A percentile compares a stretch with the other conserved stretches of the same genome.
These are phyloP conservation scores for Solanum aculeatissimum DNA, from an alignment of 305 asterid species.

Conservation along the genomic window DNA sequence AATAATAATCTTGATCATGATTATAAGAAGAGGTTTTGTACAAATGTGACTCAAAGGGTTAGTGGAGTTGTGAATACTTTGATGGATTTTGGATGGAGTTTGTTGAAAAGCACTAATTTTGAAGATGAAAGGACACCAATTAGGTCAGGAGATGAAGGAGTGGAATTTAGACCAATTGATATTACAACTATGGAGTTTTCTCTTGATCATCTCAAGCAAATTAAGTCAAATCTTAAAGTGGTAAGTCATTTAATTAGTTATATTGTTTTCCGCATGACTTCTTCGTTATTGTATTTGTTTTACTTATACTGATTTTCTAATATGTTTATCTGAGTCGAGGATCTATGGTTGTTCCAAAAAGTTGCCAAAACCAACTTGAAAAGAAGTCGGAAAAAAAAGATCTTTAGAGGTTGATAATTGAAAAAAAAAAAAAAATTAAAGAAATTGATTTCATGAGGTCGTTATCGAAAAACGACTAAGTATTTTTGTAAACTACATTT, in stretches of 20 bases:
- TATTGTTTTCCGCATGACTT: background rate
- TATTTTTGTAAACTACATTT: background rate
- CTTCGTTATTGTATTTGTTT: background rate
- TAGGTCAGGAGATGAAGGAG: constrained; percentile 40
- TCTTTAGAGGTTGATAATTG: background rate
- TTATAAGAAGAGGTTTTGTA: background rate
- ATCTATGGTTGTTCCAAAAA: background rate
- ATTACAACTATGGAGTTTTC: constrained; percentile 32
- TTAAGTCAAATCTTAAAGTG: constrained; percentile 49
- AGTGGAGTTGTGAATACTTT: constrained; percentile 22
- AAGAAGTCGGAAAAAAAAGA: background rate
- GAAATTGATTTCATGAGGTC: background rate
- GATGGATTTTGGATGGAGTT: constrained; percentile 38
- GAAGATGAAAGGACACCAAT: constrained; percentile 43
- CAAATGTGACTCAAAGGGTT: constrained; percentile 12
- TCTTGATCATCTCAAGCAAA: constrained; percentile 38
- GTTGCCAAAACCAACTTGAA: background rate
- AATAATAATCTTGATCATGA: background rate
- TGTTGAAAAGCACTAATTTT: constrained; percentile 31
- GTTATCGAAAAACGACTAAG: background rate
- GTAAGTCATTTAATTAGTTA: constrained; percentile 7
- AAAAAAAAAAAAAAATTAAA: no score
- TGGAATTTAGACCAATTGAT: constrained; percentile 29
- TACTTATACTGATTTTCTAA: background rate
- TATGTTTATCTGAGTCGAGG: background rate